A percentile compares a stretch with the other conserved stretches of the same genome.
Evolutionary conservation across 495 filamentous ascomycete genomes (phyloP).

Genomic region (Xanthoparmelia taractica): DNA sequence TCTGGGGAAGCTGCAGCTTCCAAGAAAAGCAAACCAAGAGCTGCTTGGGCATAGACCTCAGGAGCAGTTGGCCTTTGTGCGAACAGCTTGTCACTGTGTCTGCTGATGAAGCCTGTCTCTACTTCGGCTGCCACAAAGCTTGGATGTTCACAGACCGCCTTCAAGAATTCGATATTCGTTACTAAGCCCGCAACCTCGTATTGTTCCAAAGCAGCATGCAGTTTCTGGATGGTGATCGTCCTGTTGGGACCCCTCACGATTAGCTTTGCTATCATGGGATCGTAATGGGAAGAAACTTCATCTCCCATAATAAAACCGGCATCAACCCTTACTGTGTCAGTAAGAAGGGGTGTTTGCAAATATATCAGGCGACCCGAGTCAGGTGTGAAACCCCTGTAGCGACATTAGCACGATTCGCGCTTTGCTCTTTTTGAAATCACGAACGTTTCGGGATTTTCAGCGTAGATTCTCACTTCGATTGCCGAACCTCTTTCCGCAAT

Average conservation of each 20-base stretch:
- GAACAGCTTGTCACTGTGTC: slow-evolving; percentile 71
- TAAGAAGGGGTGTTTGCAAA: slow-evolving; percentile 61
- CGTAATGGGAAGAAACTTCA: slow-evolving; percentile 89
- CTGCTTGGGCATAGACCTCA: slow-evolving; percentile 76
- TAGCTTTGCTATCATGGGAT: slow-evolving; percentile 98
- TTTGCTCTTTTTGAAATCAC: neutral
- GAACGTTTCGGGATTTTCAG: slow-evolving; percentile 72
- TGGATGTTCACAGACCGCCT: slow-evolving; percentile 67
- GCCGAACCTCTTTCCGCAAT: slow-evolving; percentile 75
- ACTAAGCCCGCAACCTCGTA: slow-evolving; percentile 89
- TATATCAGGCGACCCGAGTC: slow-evolving; percentile 86
- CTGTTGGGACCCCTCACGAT: slow-evolving; percentile 80
- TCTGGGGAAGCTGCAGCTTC: slow-evolving; percentile 30
- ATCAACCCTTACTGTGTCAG: slow-evolving; percentile 76
- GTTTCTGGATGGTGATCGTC: slow-evolving; percentile 72
- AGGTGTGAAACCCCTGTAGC: slow-evolving; percentile 71
- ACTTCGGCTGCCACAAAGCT: slow-evolving; percentile 83
- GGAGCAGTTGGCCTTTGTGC: slow-evolving; percentile 42
- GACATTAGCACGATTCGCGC: neutral
- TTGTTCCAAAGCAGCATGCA: slow-evolving; percentile 71
- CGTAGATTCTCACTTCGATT: slow-evolving; percentile 94
- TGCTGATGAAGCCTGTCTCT: slow-evolving; percentile 93
- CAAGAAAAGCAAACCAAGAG: slow-evolving; percentile 56
- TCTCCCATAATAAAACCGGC: slow-evolving; percentile 88
- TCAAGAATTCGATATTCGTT: slow-evolving; percentile 96